Base-by-base conservation (phyloP, 441 rosid species). In the Populus trichocarpa region DNA sequence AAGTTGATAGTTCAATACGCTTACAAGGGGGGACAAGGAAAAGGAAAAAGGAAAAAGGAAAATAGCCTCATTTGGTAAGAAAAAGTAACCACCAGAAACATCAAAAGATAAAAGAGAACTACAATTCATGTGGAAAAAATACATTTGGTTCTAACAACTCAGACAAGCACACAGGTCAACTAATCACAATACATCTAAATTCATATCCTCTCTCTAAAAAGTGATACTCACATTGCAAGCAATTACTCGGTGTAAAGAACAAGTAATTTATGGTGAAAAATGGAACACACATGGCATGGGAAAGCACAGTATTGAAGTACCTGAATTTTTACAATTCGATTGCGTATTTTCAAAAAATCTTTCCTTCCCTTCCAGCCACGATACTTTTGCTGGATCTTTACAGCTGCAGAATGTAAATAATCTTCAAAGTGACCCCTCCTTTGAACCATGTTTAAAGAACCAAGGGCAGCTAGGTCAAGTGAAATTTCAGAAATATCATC, bases 311-410 rank as follows among this genome's bases (percentile, higher is more conserved):
- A 25, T 12, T 22, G 66, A 53, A 53, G 68, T 84, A 90, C 99
- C 97, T 95, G 99, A 78, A 93, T 82, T 86, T 92, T 93, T 50
- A 95, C 92, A 63, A 95, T 89, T 59, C 92, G 87, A 67, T 85
- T 84, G 23, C 97, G 89, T 64, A 89, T 88, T 86, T 88, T 83
- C 81, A 95, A 83, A 81, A 88, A 92, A 69, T 91, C 97, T 81
- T 85, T 92, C 76, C 98, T 90, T 79, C 90, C 89, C 84, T 90
- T 92, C 97, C 97, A 93, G 68, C 99, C 96, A 23, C 95, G 97
- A 73, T 87, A 93, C 81, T 87, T 92, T 78, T 88, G 87, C 85
- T 93, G 99, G 81, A 95, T 93, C 77, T 81, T 88, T 68, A 87
- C 77, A 1, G 98, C 98, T 14, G 98, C 94, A 66, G 89, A 81